A percentile compares a stretch with the other conserved stretches of the same genome.
Conservation (phyloP, 805 yeast species). For the Starmerella sp. region DNA sequence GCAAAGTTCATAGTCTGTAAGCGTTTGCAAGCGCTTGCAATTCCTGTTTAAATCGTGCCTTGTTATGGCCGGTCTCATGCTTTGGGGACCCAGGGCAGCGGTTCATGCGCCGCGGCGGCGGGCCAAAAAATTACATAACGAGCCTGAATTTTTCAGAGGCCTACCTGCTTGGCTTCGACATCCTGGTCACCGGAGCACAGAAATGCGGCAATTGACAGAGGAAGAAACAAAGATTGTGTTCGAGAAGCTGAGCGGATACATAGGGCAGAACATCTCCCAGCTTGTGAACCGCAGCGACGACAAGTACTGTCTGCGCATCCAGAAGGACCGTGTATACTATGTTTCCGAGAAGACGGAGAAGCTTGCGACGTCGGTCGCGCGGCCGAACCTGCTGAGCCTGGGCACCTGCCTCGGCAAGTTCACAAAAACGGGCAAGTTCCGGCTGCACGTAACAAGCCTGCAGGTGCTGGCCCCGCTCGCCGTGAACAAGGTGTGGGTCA, state of each 20-base stretch:
- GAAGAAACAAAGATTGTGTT: slow-evolving; percentile 94
- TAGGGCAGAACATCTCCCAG: slow-evolving; percentile 88
- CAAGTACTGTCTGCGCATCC: slow-evolving; percentile 90
- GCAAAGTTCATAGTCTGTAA: too few relatives aligned
- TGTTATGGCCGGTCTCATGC: not conserved
- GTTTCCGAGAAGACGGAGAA: slow-evolving; percentile 68
- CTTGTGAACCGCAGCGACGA: slow-evolving; percentile 71
- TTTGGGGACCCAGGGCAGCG: not conserved
- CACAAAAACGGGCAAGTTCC: slow-evolving; percentile 93
- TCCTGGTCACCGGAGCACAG: not conserved
- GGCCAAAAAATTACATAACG: slow-evolving; percentile 1
- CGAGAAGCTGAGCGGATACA: slow-evolving; percentile 90
- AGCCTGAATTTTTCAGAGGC: not conserved
- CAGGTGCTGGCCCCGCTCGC: slow-evolving; percentile 77
- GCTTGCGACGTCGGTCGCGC: slow-evolving; percentile 79
- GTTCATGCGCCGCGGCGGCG: not conserved
- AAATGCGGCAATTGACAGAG: slow-evolving; percentile 90
- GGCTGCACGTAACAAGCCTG: slow-evolving; percentile 87
- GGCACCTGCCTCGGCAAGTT: slow-evolving; percentile 94
- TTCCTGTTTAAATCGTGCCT: not conserved
- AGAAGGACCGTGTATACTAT: slow-evolving; percentile 92
- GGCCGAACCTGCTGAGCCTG: slow-evolving; percentile 80
- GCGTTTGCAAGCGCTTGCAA: not conserved
- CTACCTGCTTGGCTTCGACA: not conserved
- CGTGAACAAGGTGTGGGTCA: slow-evolving; percentile 90